phyloP scores from a whole-genome alignment of 2,329 filamentous ascomycete species.

The Nemania sp. region DNA sequence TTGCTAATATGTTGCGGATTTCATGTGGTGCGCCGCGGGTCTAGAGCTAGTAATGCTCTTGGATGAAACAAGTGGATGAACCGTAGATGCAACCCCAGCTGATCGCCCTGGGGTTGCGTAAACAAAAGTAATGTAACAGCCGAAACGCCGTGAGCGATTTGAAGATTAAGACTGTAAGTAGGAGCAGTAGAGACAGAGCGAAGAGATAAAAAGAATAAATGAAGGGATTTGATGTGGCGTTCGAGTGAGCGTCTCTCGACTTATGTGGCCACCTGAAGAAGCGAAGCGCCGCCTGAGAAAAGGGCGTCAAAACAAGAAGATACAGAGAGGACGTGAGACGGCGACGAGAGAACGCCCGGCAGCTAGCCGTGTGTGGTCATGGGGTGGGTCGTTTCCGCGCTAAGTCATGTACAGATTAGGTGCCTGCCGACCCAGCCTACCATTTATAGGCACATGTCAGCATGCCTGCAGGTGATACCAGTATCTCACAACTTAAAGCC shows the following conservation, averaged over 20 bases:
- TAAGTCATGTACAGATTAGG: too few species aligned
- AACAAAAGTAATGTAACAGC: conserved; percentile 20
- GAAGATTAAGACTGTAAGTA: conserved; percentile 13
- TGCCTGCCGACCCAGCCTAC: too few species aligned
- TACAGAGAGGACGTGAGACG: background rate
- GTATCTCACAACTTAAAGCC: too few species aligned
- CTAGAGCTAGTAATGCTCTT: background rate
- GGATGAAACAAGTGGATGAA: background rate
- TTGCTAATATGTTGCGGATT: background rate
- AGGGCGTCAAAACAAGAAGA: background rate
- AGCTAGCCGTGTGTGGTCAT: background rate
- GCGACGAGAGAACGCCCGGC: background rate
- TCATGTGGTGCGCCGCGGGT: background rate
- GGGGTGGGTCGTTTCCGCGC: background rate
- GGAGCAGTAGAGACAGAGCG: conserved; percentile 2
- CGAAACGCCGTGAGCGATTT: conserved; percentile 5
- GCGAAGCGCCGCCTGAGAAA: conserved; percentile 2
- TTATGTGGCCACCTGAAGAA: background rate
- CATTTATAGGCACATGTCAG: too few species aligned
- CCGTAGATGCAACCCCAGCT: background rate
- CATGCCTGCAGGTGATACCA: too few species aligned
- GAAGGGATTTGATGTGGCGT: conserved; percentile 1
- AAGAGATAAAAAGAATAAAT: conserved; percentile 9
- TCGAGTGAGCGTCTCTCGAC: conserved; percentile 1
- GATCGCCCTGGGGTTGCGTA: conserved; percentile 1